Conservation (phyloP, 2,329 filamentous ascomycete species). For the Pseudogymnoascus sp. region DNA sequence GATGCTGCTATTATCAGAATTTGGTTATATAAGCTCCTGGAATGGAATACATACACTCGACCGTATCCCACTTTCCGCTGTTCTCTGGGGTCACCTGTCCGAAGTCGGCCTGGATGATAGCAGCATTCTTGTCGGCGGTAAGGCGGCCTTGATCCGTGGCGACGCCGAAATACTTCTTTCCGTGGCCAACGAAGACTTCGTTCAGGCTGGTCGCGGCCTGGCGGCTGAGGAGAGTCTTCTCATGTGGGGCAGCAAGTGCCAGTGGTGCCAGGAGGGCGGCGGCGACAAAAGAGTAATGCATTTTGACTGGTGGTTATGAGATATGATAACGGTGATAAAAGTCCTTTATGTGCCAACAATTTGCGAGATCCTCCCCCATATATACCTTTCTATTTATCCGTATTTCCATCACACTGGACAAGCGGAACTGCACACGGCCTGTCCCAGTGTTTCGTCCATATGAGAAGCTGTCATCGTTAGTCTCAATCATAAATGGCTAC, state of each 20-base stretch:
- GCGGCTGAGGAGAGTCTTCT: not conserved
- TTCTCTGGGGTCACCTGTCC: constrained; percentile 60
- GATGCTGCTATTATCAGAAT: constrained; percentile 16
- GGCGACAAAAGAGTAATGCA: not conserved
- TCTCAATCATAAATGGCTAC: not conserved
- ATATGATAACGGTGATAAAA: not conserved
- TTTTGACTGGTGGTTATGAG: not conserved
- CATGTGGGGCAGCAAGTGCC: not conserved
- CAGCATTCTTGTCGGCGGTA: constrained; percentile 38
- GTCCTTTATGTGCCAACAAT: not conserved
- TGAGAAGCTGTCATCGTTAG: not conserved
- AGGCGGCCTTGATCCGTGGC: constrained; percentile 47
- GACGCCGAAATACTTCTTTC: constrained; percentile 58
- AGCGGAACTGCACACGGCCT: not conserved
- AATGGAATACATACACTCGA: constrained; percentile 30
- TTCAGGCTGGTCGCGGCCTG: constrained; percentile 39
- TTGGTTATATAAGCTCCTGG: not conserved
- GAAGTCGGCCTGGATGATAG: constrained; percentile 52
- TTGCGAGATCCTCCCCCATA: not conserved
- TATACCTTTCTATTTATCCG: constrained; percentile 2
- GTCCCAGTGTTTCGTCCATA: constrained; percentile 3
- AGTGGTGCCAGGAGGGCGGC: not conserved
- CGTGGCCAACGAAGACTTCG: constrained; percentile 47
- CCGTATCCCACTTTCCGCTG: constrained; percentile 60
- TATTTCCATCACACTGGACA: not conserved